Evolutionary conservation across 2,329 filamentous ascomycete species (phyloP).

Genomic region (Trichophyton mentagrophytes): DNA sequence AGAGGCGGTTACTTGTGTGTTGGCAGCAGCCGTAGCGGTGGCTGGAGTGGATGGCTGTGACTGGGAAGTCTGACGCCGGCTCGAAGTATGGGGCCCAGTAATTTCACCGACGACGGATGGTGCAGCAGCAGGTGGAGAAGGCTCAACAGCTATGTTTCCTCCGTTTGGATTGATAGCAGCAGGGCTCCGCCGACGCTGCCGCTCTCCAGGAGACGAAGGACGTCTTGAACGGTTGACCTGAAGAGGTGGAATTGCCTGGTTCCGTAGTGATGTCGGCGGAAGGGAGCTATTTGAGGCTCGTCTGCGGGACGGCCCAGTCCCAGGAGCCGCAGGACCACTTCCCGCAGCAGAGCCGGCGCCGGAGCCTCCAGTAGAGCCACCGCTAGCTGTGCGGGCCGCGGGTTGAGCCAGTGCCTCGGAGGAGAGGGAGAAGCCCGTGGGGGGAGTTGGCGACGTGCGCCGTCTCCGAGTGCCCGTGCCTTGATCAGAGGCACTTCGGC

Average conservation of each 20-base stretch:
- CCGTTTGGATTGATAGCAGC: not conserved
- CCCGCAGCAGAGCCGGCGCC: not conserved
- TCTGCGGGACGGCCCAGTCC: not conserved
- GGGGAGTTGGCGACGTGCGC: slow-evolving; percentile 21
- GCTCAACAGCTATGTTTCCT: not conserved
- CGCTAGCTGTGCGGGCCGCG: not conserved
- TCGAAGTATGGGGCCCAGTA: not conserved
- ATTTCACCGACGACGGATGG: not conserved
- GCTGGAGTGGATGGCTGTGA: slow-evolving; percentile 18
- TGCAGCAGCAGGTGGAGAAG: not conserved
- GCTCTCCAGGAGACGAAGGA: slow-evolving; percentile 1
- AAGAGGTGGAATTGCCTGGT: not conserved
- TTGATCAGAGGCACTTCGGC: slow-evolving; percentile 27
- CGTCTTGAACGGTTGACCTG: not conserved
- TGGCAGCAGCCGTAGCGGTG: not conserved
- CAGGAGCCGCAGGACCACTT: not conserved
- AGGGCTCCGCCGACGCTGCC: not conserved
- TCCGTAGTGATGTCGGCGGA: not conserved
- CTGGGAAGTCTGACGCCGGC: slow-evolving; percentile 23
- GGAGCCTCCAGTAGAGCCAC: not conserved
- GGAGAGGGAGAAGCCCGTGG: not conserved
- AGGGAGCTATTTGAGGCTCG: slow-evolving; percentile 3
- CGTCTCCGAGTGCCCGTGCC: slow-evolving; percentile 21
- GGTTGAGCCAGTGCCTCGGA: slow-evolving; percentile 3
- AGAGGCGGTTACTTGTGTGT: not conserved